A percentile compares a stretch with the other conserved stretches of the same genome.
Conservation (phyloP, 768 basidiomycete genomes). For the Serendipita indica region DNA sequence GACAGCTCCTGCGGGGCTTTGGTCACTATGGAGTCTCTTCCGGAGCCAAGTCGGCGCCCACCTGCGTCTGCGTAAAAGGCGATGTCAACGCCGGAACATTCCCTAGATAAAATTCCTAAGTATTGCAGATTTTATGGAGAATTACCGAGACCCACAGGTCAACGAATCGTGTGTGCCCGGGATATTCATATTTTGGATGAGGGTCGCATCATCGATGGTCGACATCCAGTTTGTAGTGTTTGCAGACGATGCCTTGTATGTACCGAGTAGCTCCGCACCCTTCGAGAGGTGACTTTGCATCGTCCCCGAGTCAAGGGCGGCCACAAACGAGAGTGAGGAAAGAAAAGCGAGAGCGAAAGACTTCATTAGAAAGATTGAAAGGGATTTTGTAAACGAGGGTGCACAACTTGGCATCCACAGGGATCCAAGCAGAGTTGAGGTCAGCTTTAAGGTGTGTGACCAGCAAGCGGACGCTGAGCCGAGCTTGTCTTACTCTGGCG, state of each 20-base stretch:
- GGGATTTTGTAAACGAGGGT: no score
- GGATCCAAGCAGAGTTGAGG: no score
- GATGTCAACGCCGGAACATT: background rate
- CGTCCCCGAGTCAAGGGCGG: background rate
- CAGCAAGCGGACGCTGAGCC: no score
- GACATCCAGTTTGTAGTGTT: slow-evolving; percentile 29
- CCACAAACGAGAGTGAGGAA: background rate
- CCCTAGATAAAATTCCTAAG: background rate
- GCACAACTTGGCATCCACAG: no score
- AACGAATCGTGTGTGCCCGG: slow-evolving; percentile 38
- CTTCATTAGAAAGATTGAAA: background rate
- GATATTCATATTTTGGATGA: slow-evolving; percentile 35
- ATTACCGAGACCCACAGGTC: slow-evolving; percentile 19
- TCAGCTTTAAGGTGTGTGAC: no score
- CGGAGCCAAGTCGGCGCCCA: background rate
- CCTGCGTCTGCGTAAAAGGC: background rate
- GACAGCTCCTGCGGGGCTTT: slow-evolving; percentile 10
- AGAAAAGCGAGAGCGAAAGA: background rate
- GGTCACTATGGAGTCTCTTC: background rate
- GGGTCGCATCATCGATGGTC: slow-evolving; percentile 28
- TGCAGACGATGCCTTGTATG: background rate
- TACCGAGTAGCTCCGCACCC: background rate
- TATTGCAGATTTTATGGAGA: background rate
- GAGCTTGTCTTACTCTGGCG: no score
- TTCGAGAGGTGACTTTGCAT: background rate